Percentiles rank a stretch among this genome's conserved stretches.
phyloP scores from a whole-genome alignment of 2,329 filamentous ascomycete genomes.

The Gaeumannomyces sp. region DNA sequence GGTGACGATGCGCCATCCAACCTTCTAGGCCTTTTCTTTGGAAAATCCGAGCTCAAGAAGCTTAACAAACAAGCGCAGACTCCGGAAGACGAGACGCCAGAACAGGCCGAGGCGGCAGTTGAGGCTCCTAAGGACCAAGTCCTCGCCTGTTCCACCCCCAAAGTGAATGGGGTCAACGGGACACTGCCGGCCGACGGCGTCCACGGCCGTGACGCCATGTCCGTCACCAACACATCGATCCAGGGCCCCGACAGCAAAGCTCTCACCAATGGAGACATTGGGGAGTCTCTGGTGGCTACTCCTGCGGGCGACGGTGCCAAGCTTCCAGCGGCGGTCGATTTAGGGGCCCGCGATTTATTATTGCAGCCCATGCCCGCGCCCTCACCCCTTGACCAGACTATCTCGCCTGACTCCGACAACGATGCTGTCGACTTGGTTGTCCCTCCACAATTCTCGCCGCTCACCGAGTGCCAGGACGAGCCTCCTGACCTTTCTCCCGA shows the following conservation, averaged over 20 bases:
- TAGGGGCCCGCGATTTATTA: background rate
- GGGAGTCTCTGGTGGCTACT: background rate
- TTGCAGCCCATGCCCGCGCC: background rate
- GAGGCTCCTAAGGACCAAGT: conserved; percentile 7
- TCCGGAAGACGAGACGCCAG: conserved; percentile 20
- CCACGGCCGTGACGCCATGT: background rate
- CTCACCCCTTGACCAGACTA: background rate
- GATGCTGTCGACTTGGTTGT: background rate
- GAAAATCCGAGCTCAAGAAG: conserved; percentile 49
- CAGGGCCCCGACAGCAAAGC: background rate
- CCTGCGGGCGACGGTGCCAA: background rate
- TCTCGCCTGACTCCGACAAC: background rate
- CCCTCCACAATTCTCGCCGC: conserved; percentile 8
- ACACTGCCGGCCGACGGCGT: too few relatives aligned
- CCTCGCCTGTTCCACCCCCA: background rate
- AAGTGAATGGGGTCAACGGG: conserved; percentile 5
- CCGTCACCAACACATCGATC: background rate
- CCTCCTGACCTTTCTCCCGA: conserved; percentile 7
- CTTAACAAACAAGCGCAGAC: conserved; percentile 37
- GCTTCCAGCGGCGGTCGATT: background rate
- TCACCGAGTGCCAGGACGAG: conserved; percentile 6
- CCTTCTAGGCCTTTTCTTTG: conserved; percentile 52
- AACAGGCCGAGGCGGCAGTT: conserved; percentile 26
- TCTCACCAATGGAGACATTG: background rate
- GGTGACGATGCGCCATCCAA: conserved; percentile 33